Percentiles rank a stretch among this genome's conserved stretches.
Evolutionary conservation across 306 rosid genomes (phyloP).

Genomic region (Arachis stenosperma): DNA sequence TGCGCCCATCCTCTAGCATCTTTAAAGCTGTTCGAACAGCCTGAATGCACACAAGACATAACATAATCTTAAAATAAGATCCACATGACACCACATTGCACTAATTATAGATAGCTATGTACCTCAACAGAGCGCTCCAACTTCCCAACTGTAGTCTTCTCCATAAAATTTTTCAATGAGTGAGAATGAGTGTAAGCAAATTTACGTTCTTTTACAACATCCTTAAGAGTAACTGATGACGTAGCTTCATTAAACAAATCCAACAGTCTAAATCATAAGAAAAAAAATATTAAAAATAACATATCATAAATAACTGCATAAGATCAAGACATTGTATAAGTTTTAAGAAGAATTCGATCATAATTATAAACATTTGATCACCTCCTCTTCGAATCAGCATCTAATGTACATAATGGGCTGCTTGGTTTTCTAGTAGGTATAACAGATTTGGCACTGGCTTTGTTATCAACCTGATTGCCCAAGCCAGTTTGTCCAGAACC

Average conservation of each 20-base stretch:
- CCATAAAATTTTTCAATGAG: slow-evolving; percentile 54
- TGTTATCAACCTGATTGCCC: slow-evolving; percentile 49
- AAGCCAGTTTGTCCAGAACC: slow-evolving; percentile 44
- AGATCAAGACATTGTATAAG: slow-evolving; percentile 17
- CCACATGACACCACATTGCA: slow-evolving; percentile 11
- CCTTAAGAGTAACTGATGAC: slow-evolving; percentile 65
- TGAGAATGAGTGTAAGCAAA: slow-evolving; percentile 55
- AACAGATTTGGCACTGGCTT: slow-evolving; percentile 35
- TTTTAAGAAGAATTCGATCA: slow-evolving; percentile 31
- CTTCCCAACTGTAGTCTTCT: slow-evolving; percentile 76
- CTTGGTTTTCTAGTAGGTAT: slow-evolving; percentile 45
- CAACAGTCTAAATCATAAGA: slow-evolving; percentile 55
- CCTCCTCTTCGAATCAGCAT: slow-evolving; percentile 77
- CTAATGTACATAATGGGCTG: slow-evolving; percentile 48
- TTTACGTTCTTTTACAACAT: slow-evolving; percentile 58
- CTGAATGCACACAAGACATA: slow-evolving; percentile 46
- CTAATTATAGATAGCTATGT: slow-evolving; percentile 22
- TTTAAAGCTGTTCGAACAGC: slow-evolving; percentile 80
- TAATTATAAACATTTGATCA: slow-evolving; percentile 18
- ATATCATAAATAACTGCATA: slow-evolving; percentile 29
- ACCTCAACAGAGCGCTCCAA: slow-evolving; percentile 88
- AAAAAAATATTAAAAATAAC: slow-evolving; percentile 33
- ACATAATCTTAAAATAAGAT: slow-evolving; percentile 17
- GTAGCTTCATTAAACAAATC: slow-evolving; percentile 66
- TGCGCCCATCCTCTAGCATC: slow-evolving; percentile 66